These are phyloP conservation scores for Lactarius psammicola DNA, from an alignment of 768 basidiomycete genomes.

Conservation along the genomic window DNA sequence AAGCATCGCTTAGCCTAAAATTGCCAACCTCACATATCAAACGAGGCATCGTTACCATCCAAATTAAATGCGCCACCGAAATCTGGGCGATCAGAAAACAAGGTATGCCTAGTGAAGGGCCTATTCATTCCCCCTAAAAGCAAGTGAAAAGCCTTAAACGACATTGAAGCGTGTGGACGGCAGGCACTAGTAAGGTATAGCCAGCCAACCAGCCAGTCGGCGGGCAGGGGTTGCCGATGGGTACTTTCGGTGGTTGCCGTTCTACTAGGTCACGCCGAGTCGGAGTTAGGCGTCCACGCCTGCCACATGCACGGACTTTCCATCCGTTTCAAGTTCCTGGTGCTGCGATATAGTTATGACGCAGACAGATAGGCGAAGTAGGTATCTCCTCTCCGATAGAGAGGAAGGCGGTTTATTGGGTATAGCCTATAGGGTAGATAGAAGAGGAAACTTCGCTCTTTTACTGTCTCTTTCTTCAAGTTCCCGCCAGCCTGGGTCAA, in stretches of 20 bases:
- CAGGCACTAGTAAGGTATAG: background rate
- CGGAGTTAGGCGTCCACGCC: background rate
- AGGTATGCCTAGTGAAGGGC: constrained; percentile 1
- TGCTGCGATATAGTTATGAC: too few relatives aligned
- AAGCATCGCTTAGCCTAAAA: background rate
- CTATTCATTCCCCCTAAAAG: constrained; percentile 3
- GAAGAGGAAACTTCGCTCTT: background rate
- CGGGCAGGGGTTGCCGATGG: background rate
- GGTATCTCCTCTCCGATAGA: background rate
- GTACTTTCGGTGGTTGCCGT: constrained; percentile 13
- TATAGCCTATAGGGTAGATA: background rate
- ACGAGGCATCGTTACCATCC: constrained; percentile 1
- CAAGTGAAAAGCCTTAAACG: constrained; percentile 1
- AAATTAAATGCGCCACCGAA: background rate
- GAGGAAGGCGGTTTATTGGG: background rate
- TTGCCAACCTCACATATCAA: background rate
- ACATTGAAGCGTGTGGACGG: background rate
- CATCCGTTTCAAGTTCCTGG: background rate
- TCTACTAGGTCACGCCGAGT: background rate
- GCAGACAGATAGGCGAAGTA: too few relatives aligned
- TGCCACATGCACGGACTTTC: background rate
- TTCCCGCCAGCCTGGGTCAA: background rate
- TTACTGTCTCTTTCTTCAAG: constrained; percentile 1
- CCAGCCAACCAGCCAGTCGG: too few relatives aligned
- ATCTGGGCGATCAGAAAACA: constrained; percentile 2